These are phyloP conservation scores for Coniochaeta sp. DNA, from an alignment of 2,329 filamentous ascomycete genomes.

Conservation along the genomic window DNA sequence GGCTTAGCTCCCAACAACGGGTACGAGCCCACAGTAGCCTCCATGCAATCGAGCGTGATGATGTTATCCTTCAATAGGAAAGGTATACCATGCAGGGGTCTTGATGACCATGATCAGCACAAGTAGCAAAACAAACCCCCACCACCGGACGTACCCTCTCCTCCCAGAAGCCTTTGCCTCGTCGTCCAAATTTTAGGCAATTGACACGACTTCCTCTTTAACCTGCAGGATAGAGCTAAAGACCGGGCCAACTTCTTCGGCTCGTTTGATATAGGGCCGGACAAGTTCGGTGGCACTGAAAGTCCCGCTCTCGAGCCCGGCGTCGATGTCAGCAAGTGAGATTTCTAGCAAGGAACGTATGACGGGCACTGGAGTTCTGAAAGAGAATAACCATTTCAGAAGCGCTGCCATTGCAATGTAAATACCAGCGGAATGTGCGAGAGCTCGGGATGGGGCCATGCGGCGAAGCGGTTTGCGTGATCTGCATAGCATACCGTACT, in stretches of 20 bases:
- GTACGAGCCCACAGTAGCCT: slow-evolving; percentile 51
- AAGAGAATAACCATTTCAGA: not conserved
- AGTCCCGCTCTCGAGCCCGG: not conserved
- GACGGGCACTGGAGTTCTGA: not conserved
- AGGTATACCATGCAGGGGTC: slow-evolving; percentile 53
- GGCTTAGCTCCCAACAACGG: slow-evolving; percentile 47
- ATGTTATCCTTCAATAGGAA: slow-evolving; percentile 61
- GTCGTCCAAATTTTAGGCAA: not conserved
- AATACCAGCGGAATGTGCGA: too few species aligned
- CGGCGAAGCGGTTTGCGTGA: too few species aligned
- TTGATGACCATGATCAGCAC: not conserved
- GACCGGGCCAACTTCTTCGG: not conserved
- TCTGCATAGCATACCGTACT: too few species aligned
- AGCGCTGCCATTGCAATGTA: not conserved
- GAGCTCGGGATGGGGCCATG: too few species aligned
- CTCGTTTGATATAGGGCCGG: not conserved
- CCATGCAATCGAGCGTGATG: slow-evolving; percentile 50
- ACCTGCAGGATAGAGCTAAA: not conserved
- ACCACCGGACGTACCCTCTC: not conserved
- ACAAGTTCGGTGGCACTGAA: not conserved
- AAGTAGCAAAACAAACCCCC: not conserved
- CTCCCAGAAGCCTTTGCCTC: not conserved
- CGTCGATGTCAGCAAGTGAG: not conserved
- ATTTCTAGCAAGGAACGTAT: not conserved
- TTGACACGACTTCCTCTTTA: not conserved